Conservation (phyloP, 1,284 basidiomycete genomes). For the Naganishia sp. region DNA sequence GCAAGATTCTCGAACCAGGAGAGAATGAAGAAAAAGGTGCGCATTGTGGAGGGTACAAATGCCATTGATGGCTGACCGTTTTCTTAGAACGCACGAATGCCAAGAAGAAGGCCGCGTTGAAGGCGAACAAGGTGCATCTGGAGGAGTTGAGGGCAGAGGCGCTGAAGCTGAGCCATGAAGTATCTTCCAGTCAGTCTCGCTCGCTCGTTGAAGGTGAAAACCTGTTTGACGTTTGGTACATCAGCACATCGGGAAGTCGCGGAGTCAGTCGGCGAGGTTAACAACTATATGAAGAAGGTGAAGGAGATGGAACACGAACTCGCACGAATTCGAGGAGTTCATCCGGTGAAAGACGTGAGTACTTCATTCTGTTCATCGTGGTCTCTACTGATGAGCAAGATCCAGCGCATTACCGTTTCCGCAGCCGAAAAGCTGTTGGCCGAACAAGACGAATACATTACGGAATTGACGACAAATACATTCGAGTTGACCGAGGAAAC, state of each 20-base stretch:
- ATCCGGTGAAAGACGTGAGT: conserved; percentile 61
- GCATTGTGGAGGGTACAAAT: conserved; percentile 23
- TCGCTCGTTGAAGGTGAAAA: too few species aligned
- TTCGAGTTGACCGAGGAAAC: conserved; percentile 56
- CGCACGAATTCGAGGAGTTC: conserved; percentile 71
- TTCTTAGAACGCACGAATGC: conserved; percentile 57
- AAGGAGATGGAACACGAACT: conserved; percentile 75
- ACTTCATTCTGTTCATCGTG: background rate
- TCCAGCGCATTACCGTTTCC: conserved; percentile 67
- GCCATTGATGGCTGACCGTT: background rate
- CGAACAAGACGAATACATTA: conserved; percentile 70
- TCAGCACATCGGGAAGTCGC: conserved; percentile 54
- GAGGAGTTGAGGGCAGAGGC: conserved; percentile 60
- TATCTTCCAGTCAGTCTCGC: conserved; percentile 42
- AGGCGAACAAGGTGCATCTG: conserved; percentile 64
- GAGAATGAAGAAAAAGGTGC: conserved; percentile 65
- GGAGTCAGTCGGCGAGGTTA: conserved; percentile 10
- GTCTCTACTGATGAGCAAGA: too few species aligned
- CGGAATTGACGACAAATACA: conserved; percentile 65
- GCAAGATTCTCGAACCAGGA: conserved; percentile 69
- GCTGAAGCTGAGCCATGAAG: conserved; percentile 39
- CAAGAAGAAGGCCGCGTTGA: conserved; percentile 68
- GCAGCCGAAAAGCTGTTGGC: conserved; percentile 70
- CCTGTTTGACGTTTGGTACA: background rate
- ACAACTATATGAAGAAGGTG: conserved; percentile 61